Conservation (phyloP, 2,329 filamentous ascomycete species). For the Aureobasidium sp. region DNA sequence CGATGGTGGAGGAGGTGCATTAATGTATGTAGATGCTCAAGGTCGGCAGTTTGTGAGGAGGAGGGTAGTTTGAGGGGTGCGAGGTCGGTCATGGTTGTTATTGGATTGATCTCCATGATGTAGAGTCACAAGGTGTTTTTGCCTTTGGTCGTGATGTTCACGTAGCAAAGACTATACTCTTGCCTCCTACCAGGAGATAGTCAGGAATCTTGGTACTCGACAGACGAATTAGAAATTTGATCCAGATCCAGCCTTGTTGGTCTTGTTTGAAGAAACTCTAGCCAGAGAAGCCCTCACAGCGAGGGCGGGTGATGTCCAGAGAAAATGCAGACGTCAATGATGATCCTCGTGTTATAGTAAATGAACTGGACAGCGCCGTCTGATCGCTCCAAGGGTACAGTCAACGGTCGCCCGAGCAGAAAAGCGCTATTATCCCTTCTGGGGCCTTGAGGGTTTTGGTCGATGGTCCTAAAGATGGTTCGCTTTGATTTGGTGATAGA, state of each 20-base stretch:
- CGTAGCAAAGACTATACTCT: background rate
- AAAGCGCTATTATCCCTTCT: background rate
- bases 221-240: too few species aligned
- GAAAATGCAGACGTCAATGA: background rate
- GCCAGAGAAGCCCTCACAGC: background rate
- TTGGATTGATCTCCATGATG: background rate
- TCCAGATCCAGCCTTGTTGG: background rate
- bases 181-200: background rate
- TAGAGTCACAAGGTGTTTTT: background rate
- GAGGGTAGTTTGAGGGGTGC: constrained; percentile 13
- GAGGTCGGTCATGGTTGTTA: background rate
- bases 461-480: background rate
- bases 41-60: constrained; percentile 6
- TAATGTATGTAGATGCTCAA: constrained; percentile 43
- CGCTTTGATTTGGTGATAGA: too few species aligned
- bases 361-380: fast-evolving
- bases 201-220: background rate
- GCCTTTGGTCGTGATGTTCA: background rate
- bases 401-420: background rate
- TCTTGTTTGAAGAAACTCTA: background rate
- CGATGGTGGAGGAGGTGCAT: constrained; percentile 71
- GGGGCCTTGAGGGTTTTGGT: background rate
- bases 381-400: background rate
- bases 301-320: background rate
- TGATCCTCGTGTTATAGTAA: background rate